Percentiles rank a stretch among this genome's conserved stretches.
These are phyloP conservation scores for Penicillium sp. DNA, from an alignment of 2,329 filamentous ascomycete species.

Conservation along the genomic window DNA sequence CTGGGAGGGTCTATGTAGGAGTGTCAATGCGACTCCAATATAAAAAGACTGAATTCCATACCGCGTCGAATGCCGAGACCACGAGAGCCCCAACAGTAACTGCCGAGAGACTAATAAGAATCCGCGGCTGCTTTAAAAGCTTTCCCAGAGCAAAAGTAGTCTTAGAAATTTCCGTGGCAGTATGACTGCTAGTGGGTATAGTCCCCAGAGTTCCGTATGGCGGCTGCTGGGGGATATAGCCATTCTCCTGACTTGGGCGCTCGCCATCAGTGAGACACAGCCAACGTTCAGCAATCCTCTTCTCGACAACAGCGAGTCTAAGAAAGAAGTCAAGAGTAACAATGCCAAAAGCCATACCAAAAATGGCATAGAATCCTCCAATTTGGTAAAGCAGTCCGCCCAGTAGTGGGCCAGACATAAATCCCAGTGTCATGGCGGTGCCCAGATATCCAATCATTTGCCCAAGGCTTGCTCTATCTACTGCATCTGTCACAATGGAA, in stretches of 20 bases:
- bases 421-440: conserved; percentile 56
- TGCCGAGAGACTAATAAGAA: conserved; percentile 56
- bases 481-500: conserved; percentile 57
- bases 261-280: background rate
- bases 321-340: conserved; percentile 59
- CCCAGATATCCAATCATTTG: conserved; percentile 56
- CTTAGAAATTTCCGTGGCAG: background rate
- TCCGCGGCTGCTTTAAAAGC: conserved; percentile 40
- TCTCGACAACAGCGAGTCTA: conserved; percentile 59
- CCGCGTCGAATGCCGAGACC: conserved; percentile 50
- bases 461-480: conserved; percentile 54
- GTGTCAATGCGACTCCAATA: conserved; percentile 8
- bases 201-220: conserved; percentile 2
- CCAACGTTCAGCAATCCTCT: conserved; percentile 48
- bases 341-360: conserved; percentile 53
- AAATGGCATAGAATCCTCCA: conserved; percentile 56
- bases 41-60: background rate
- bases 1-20: conserved; percentile 38
- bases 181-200: conserved; percentile 21
- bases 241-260: conserved; percentile 2
- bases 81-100: conserved; percentile 48
- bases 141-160: conserved; percentile 6
- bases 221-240: conserved; percentile 9
- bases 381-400: conserved; percentile 59
- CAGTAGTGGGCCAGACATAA: conserved; percentile 54